Conservation (phyloP, 1,139 yeast species). For the Geotrichum cucujoidarum region DNA sequence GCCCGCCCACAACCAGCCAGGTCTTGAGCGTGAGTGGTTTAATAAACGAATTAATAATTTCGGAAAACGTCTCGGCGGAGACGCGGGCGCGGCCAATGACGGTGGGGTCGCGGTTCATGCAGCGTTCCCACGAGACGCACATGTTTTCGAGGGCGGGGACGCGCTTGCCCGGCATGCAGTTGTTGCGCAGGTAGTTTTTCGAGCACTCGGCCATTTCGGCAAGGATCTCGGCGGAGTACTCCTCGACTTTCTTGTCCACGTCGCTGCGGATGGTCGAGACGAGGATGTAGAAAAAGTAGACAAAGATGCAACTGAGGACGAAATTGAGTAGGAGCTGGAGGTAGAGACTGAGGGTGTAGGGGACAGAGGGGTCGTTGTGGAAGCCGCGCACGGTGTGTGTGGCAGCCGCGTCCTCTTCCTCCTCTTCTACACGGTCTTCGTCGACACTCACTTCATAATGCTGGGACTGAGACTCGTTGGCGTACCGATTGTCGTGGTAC, state of each 20-base stretch:
- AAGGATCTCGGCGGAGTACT: slow-evolving; percentile 53
- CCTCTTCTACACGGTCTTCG: not conserved
- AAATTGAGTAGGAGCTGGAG: slow-evolving; percentile 66
- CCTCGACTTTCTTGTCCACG: slow-evolving; percentile 62
- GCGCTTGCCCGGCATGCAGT: slow-evolving; percentile 51
- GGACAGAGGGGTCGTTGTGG: slow-evolving; percentile 47
- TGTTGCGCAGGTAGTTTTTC: slow-evolving; percentile 62
- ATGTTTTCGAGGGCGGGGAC: slow-evolving; percentile 70
- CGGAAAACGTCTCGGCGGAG: slow-evolving; percentile 78
- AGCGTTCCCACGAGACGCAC: slow-evolving; percentile 71
- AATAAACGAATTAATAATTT: slow-evolving; percentile 70
- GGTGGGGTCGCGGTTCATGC: slow-evolving; percentile 84
- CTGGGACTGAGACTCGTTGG: not conserved
- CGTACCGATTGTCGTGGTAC: not conserved
- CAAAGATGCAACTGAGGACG: slow-evolving; percentile 50
- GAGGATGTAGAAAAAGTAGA: slow-evolving; percentile 53
- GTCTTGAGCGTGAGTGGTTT: slow-evolving; percentile 74
- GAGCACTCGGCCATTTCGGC: slow-evolving; percentile 69
- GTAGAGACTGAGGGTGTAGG: slow-evolving; percentile 64
- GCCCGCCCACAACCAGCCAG: slow-evolving; percentile 47
- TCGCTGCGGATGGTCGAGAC: slow-evolving; percentile 62
- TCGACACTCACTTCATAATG: not conserved
- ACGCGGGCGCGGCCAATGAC: slow-evolving; percentile 68
- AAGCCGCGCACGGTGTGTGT: not conserved
- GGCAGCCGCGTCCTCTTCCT: not conserved